phyloP scores from a whole-genome alignment of 2,329 filamentous ascomycete species.

The Trichoderma breve region DNA sequence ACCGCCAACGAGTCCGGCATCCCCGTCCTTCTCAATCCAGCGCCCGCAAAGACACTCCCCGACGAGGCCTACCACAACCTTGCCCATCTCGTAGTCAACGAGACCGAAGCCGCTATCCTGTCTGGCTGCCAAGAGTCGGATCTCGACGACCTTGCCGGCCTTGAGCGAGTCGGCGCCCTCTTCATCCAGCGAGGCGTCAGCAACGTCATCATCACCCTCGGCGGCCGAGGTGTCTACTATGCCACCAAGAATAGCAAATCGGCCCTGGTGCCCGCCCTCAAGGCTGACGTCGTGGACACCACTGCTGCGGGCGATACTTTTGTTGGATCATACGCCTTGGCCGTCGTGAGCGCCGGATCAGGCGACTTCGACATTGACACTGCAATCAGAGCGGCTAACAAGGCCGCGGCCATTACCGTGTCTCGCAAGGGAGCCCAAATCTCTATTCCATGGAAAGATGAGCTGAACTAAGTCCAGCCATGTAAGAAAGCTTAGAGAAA shows the following conservation, averaged over 20 bases:
- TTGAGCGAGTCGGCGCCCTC: constrained; percentile 48
- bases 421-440: constrained; percentile 43
- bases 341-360: constrained; percentile 53
- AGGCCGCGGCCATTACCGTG: constrained; percentile 43
- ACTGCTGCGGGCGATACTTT: constrained; percentile 95
- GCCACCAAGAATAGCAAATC: constrained; percentile 43
- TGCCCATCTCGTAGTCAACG: constrained; percentile 82
- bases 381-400: constrained; percentile 55
- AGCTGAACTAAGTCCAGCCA: constrained; percentile 33
- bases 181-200: constrained; percentile 70
- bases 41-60: constrained; percentile 70
- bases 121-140: constrained; percentile 53
- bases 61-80: constrained; percentile 63
- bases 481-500: neutral
- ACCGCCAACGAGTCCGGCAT: constrained; percentile 49
- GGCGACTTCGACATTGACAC: constrained; percentile 52
- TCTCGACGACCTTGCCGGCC: constrained; percentile 46
- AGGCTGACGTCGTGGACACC: constrained; percentile 81
- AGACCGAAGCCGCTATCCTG: constrained; percentile 80
- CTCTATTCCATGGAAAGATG: constrained; percentile 46
- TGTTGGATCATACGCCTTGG: constrained; percentile 80
- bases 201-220: constrained; percentile 82
- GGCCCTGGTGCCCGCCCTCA: constrained; percentile 59
- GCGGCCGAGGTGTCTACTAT: constrained; percentile 74
- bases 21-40: constrained; percentile 79